Base-by-base conservation (phyloP, 371 early-diverging fungal genomes). In the Mucor sp. region DNA sequence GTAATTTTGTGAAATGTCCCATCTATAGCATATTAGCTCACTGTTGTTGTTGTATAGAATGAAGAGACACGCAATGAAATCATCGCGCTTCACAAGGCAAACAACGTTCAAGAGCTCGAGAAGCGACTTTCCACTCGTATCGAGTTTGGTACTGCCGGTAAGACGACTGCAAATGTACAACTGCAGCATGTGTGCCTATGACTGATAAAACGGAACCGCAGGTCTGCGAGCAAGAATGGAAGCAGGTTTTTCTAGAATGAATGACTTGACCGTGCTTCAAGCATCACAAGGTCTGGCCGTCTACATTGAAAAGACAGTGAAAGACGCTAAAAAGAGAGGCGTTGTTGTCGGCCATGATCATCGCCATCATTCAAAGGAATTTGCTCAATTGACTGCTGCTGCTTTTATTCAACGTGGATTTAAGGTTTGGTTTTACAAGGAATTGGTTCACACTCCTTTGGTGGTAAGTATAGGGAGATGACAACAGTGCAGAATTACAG, bases 321-420 rank as follows among this genome's bases (percentile, higher is more conserved):
- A 76, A 41, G 67, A 85, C 39, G 90, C 91, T 21, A 76, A 71
- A 62, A 63, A 67, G 28, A 84, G 87, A 62, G 96, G 96, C 60
- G 89, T 97, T 17, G 97, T 98, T n/a, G 84, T 98, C 65, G 98
- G 97, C 23, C 92, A 96, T 74, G 98, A 98, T 80, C 97, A 97
- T 77, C 90, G 98, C 15, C 91, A 95, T 73, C 88, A 95, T 72
- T 97, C 97, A 11, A 74, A 75, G 9, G 80, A 80, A 50, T 98
- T 97, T 85, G 96, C 97, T 33, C 86, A 78, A 23, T 75, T 97
- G 55, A 92, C 97, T 0, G 96, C 95, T 12, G 91, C 91, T 23
- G 94, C 91, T 7, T 97, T 98, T 66, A 69, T 95, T 58, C 75
- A 82, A 48, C 85, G 87, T 63, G 95, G 95, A 11, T 84, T 96